Conservation (phyloP, 2,329 filamentous ascomycete genomes). For the Cladophialophora bantiana region DNA sequence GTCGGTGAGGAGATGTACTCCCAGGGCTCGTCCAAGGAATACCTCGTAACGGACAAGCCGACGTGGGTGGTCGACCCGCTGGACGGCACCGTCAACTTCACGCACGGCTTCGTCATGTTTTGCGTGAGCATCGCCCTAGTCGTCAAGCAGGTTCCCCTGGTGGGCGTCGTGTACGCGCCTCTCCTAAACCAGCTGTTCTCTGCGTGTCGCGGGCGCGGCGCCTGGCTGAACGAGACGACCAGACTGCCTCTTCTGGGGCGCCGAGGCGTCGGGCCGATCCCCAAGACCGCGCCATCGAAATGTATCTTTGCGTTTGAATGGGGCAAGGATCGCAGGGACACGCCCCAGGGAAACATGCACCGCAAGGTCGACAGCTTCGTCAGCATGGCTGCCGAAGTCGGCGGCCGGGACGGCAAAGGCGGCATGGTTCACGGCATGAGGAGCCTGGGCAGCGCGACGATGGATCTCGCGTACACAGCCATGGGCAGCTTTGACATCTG, state of each 20-base stretch:
- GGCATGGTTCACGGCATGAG: constrained; percentile 81
- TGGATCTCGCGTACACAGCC: constrained; percentile 77
- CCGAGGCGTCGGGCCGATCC: constrained; percentile 65
- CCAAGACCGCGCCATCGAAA: constrained; percentile 67
- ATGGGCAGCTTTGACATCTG: constrained; percentile 80
- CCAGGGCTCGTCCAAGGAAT: constrained; percentile 69
- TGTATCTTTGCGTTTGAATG: constrained; percentile 80
- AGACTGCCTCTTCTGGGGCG: constrained; percentile 66
- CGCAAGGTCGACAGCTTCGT: constrained; percentile 77
- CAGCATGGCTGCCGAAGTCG: constrained; percentile 74
- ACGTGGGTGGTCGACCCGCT: constrained; percentile 81
- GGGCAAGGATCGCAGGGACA: constrained; percentile 77
- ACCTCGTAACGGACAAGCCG: constrained; percentile 68
- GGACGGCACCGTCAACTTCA: constrained; percentile 82
- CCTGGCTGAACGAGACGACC: constrained; percentile 72
- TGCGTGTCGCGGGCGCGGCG: constrained; percentile 69
- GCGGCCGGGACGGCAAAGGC: constrained; percentile 68
- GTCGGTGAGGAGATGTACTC: constrained; percentile 80
- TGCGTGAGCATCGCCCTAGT: constrained; percentile 78
- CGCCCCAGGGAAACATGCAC: constrained; percentile 70
- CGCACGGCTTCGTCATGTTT: constrained; percentile 81
- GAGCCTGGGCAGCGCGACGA: constrained; percentile 74
- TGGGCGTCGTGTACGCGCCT: constrained; percentile 76
- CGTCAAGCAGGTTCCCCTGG: constrained; percentile 64
- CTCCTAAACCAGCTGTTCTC: constrained; percentile 74